Evolutionary conservation across 179 eudicot species (phyloP).

Genomic region (Nepenthes alata): DNA sequence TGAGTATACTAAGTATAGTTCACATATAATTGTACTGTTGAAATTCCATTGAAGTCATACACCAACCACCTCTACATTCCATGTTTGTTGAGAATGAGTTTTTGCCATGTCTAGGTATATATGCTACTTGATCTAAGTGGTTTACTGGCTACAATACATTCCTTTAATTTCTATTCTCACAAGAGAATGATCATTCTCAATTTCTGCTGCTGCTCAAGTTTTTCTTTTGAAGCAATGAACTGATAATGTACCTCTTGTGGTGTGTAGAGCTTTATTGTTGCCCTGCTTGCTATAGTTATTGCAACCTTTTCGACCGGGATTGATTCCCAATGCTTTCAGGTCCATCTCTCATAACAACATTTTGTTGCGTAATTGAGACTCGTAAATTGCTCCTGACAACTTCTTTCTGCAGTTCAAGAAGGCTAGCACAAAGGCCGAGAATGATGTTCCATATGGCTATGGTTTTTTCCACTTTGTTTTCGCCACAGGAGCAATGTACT

Average conservation of each 20-base stretch:
- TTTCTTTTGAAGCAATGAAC: background rate
- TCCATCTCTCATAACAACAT: conserved; percentile 4
- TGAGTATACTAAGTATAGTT: no score
- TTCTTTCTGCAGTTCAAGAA: conserved; percentile 48
- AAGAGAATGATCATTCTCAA: background rate
- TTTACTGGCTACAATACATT: no score
- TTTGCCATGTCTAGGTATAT: no score
- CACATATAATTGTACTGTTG: no score
- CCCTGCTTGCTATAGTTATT: conserved; percentile 62
- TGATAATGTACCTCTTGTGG: background rate
- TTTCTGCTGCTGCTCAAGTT: background rate
- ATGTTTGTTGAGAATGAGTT: no score
- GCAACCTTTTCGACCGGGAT: conserved; percentile 89
- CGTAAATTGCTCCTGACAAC: conserved; percentile 1
- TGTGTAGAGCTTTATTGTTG: conserved; percentile 69
- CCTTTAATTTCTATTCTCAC: no score
- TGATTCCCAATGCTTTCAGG: conserved; percentile 88
- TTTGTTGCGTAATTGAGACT: background rate
- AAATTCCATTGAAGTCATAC: no score
- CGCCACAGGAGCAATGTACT: conserved; percentile 82
- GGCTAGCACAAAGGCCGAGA: conserved; percentile 32
- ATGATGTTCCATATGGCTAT: conserved; percentile 69
- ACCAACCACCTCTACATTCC: no score
- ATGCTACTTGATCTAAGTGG: no score
- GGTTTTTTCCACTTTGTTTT: conserved; percentile 90